These are phyloP conservation scores for Gardenia jasminoides DNA, from an alignment of 257 asterid species.

Conservation along the genomic window DNA sequence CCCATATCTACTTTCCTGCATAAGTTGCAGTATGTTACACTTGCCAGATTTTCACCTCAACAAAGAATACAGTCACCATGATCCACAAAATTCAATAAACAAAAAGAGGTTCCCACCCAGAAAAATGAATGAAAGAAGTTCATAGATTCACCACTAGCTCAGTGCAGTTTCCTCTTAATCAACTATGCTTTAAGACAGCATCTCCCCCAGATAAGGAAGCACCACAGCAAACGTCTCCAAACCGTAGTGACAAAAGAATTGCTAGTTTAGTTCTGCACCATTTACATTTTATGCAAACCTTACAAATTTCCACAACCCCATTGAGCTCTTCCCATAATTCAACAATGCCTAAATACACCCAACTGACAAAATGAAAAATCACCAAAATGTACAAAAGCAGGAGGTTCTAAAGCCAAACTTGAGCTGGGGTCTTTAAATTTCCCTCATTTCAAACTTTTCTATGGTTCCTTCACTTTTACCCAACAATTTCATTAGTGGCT, in stretches of 20 bases:
- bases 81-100: not conserved
- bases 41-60: not conserved
- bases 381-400: not conserved
- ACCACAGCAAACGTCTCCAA: not conserved
- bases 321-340: not conserved
- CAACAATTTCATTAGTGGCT: not conserved
- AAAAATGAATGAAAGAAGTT: not conserved
- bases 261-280: not conserved
- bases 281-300: not conserved
- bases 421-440: not conserved
- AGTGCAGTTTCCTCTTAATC: not conserved
- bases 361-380: not conserved
- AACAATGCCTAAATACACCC: too few relatives aligned
- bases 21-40: not conserved
- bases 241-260: not conserved
- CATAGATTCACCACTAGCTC: not conserved
- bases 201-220: not conserved
- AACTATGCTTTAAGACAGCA: too few relatives aligned
- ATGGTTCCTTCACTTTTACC: not conserved
- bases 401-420: not conserved
- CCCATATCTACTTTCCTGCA: not conserved
- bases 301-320: not conserved
- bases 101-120: not conserved
- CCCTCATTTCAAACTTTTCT: not conserved
- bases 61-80: not conserved